A percentile compares a stretch with the other conserved stretches of the same genome.
Evolutionary conservation across 1,284 basidiomycete genomes (phyloP).

Genomic region (Rhodotorula sp.): DNA sequence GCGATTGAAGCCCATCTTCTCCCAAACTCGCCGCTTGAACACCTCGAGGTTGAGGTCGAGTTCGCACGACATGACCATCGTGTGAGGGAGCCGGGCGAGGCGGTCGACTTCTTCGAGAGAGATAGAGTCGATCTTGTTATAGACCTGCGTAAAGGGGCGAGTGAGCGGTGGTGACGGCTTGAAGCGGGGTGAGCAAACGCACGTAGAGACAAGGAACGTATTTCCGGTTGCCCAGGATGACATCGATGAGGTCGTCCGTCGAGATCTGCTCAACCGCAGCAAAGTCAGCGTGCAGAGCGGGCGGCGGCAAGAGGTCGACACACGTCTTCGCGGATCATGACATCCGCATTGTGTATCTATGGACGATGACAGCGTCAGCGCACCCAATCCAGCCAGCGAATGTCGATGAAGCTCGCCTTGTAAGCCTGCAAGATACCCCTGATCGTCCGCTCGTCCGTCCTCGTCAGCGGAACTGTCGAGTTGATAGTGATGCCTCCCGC

Average conservation of each 20-base stretch:
- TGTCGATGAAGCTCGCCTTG: conserved; percentile 21
- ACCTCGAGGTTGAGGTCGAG: conserved; percentile 87
- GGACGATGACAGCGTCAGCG: too few species aligned
- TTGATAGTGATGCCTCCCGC: conserved; percentile 39
- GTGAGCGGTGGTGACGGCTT: conserved; percentile 75
- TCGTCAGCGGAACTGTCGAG: conserved; percentile 77
- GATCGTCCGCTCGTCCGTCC: conserved; percentile 90
- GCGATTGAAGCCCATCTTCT: conserved; percentile 46
- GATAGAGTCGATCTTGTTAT: conserved; percentile 76
- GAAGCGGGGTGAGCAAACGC: not conserved
- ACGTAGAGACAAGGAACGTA: conserved; percentile 78
- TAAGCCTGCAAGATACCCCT: conserved; percentile 52
- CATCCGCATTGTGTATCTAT: conserved; percentile 85
- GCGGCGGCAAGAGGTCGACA: too few species aligned
- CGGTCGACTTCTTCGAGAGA: conserved; percentile 80
- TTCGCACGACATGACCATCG: conserved; percentile 91
- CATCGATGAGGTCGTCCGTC: conserved; percentile 96
- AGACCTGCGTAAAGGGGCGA: conserved; percentile 65
- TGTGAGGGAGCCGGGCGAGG: conserved; percentile 79
- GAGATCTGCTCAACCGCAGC: conserved; percentile 64
- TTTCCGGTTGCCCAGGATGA: conserved; percentile 85
- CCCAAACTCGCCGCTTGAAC: conserved; percentile 83
- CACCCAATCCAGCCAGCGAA: fast-evolving
- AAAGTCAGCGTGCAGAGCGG: not conserved
- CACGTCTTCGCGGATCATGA: conserved; percentile 95